phyloP scores from a whole-genome alignment of 2,329 filamentous ascomycete species.

The Fusarium devonianum region DNA sequence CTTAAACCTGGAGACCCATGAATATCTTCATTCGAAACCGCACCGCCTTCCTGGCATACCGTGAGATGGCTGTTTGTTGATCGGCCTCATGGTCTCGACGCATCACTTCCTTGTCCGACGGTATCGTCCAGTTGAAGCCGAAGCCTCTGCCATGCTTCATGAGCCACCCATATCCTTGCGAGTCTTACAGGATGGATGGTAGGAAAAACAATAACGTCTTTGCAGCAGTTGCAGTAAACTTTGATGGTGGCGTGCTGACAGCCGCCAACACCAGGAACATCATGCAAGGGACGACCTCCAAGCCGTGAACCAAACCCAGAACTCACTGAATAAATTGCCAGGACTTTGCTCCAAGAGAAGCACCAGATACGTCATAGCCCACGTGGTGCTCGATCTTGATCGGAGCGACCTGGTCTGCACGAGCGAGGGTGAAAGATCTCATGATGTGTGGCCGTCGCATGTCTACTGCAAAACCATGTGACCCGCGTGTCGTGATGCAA shows the following conservation, averaged over 20 bases:
- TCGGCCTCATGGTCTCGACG: too few relatives aligned
- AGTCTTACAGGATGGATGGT: too few relatives aligned
- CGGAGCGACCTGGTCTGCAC: conserved; percentile 3
- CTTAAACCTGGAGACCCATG: too few relatives aligned
- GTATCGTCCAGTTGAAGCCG: too few relatives aligned
- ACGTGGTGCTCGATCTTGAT: conserved; percentile 28
- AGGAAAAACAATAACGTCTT: too few relatives aligned
- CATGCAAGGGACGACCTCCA: conserved; percentile 30
- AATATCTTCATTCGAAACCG: too few relatives aligned
- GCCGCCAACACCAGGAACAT: conserved; percentile 24
- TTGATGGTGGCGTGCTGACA: conserved; percentile 25
- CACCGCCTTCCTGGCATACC: too few relatives aligned
- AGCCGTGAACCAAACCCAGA: neutral
- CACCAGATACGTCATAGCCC: conserved; percentile 27
- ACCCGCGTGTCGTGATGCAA: conserved; percentile 39
- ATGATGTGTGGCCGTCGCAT: conserved; percentile 35
- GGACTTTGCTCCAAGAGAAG: conserved; percentile 14
- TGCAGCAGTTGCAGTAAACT: conserved; percentile 23
- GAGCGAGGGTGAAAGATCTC: conserved; percentile 15
- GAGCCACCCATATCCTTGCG: too few relatives aligned
- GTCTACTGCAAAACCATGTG: conserved; percentile 39
- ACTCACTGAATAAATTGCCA: conserved; percentile 16
- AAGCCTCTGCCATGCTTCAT: too few relatives aligned
- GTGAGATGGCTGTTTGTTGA: too few relatives aligned
- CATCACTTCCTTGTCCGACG: too few relatives aligned